phyloP scores from a whole-genome alignment of 306 rosid species.

The Castanea sativa region DNA sequence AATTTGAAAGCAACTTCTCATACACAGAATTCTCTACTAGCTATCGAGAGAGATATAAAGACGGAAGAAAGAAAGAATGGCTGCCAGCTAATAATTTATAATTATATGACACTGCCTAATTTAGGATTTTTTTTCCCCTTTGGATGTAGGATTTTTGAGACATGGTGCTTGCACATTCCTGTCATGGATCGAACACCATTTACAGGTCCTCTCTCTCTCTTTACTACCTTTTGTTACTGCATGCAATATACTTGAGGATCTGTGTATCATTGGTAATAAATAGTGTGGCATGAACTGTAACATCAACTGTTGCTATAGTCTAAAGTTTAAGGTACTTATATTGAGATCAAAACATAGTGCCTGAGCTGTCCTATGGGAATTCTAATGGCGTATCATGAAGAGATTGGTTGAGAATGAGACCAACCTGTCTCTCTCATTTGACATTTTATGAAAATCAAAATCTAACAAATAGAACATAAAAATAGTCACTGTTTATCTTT shows the following conservation, averaged over 20 bases:
- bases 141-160: slow-evolving; percentile 64
- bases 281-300: not conserved
- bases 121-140: not conserved
- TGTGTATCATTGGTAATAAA: not conserved
- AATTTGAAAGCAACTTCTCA: slow-evolving; percentile 3
- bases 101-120: not conserved
- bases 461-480: not conserved
- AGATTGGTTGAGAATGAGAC: slow-evolving; percentile 14
- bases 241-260: not conserved
- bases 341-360: not conserved
- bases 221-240: not conserved
- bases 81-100: not conserved
- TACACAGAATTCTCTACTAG: slow-evolving; percentile 1
- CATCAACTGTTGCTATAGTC: not conserved
- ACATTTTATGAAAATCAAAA: slow-evolving; percentile 4
- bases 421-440: not conserved
- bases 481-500: not conserved
- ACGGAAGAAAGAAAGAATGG: not conserved
- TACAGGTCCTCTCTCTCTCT: slow-evolving; percentile 38
- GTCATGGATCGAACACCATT: slow-evolving; percentile 71
- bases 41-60: not conserved
- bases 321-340: slow-evolving; percentile 2
- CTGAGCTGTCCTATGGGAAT: not conserved
- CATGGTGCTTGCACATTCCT: slow-evolving; percentile 95
- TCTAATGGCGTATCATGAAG: not conserved